Percentiles rank a stretch among this genome's conserved stretches.
These are phyloP conservation scores for Marasmius sp. DNA, from an alignment of 1,284 basidiomycete species.

Conservation along the genomic window DNA sequence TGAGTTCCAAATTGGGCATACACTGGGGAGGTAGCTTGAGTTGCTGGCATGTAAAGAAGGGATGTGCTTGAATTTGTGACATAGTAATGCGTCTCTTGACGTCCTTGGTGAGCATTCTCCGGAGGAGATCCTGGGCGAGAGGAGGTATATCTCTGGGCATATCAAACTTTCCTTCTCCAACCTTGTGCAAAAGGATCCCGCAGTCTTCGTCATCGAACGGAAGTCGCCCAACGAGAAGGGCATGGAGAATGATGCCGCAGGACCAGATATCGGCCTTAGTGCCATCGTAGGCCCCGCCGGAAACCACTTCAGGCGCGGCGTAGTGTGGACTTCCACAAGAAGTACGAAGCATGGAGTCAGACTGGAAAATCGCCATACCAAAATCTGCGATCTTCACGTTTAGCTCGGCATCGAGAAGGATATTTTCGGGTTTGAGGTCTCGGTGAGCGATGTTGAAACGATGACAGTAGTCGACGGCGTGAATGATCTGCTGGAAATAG, in stretches of 20 bases:
- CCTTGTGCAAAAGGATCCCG: slow-evolving; percentile 77
- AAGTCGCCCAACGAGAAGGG: slow-evolving; percentile 85
- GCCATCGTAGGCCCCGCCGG: slow-evolving; percentile 87
- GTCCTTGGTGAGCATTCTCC: slow-evolving; percentile 87
- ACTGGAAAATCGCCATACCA: slow-evolving; percentile 97
- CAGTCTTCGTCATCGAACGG: slow-evolving; percentile 94
- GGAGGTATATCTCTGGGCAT: slow-evolving; percentile 83
- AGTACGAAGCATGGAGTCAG: slow-evolving; percentile 76
- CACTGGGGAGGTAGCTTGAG: slow-evolving; percentile 50
- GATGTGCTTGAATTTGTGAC: slow-evolving; percentile 82
- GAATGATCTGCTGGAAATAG: slow-evolving; percentile 97
- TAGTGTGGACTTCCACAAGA: slow-evolving; percentile 97
- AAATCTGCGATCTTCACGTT: slow-evolving; percentile 99
- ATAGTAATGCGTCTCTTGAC: slow-evolving; percentile 86
- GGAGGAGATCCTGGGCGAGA: slow-evolving; percentile 81
- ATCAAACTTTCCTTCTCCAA: slow-evolving; percentile 78
- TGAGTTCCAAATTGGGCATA: slow-evolving; percentile 67
- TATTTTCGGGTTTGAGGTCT: slow-evolving; percentile 96
- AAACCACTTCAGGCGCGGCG: slow-evolving; percentile 93
- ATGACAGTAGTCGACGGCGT: slow-evolving; percentile 95
- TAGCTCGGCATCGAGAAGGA: slow-evolving; percentile 80
- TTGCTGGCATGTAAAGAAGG: slow-evolving; percentile 79
- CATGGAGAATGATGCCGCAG: slow-evolving; percentile 95
- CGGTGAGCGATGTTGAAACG: slow-evolving; percentile 96
- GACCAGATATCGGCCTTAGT: slow-evolving; percentile 96